These are phyloP conservation scores for Cladophialophora yegresii DNA, from an alignment of 2,329 filamentous ascomycete genomes.

Conservation along the genomic window DNA sequence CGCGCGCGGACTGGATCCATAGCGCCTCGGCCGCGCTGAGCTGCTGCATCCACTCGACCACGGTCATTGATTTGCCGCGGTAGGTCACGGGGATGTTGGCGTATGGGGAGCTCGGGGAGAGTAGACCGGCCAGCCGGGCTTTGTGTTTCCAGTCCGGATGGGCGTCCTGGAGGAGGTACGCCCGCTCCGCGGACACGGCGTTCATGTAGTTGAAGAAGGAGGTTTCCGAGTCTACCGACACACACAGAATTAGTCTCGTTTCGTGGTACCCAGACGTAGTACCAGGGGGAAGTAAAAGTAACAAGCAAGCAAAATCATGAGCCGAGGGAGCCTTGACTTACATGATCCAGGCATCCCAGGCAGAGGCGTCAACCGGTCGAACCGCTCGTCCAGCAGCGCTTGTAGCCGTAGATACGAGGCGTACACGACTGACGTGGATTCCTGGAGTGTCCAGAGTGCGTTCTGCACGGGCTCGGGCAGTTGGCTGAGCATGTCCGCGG, in stretches of 20 bases:
- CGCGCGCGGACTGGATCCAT: conserved; percentile 27
- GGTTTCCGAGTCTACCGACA: conserved; percentile 26
- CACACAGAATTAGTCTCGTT: not conserved
- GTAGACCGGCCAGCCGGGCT: conserved; percentile 26
- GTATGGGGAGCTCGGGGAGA: conserved; percentile 12
- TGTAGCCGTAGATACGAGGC: conserved; percentile 32
- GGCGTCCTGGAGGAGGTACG: conserved; percentile 31
- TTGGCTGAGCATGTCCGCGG: conserved; percentile 27
- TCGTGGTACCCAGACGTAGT: not conserved
- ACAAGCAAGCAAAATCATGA: not conserved
- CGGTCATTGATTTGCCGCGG: conserved; percentile 29
- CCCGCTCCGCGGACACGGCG: conserved; percentile 29
- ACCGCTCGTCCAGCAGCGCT: conserved; percentile 30
- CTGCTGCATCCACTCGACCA: conserved; percentile 26
- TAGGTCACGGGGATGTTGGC: conserved; percentile 23
- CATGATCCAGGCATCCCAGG: conserved; percentile 20
- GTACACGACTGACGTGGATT: conserved; percentile 34
- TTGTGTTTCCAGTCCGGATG: conserved; percentile 35
- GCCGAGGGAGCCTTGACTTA: conserved; percentile 20
- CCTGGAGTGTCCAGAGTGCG: conserved; percentile 30
- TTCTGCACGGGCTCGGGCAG: conserved; percentile 31
- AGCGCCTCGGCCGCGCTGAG: conserved; percentile 12
- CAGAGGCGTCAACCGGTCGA: conserved; percentile 29
- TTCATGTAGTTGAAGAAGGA: conserved; percentile 35
- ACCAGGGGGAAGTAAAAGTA: not conserved